phyloP scores from a whole-genome alignment of 768 basidiomycete genomes.

The Serpula lacrymans region DNA sequence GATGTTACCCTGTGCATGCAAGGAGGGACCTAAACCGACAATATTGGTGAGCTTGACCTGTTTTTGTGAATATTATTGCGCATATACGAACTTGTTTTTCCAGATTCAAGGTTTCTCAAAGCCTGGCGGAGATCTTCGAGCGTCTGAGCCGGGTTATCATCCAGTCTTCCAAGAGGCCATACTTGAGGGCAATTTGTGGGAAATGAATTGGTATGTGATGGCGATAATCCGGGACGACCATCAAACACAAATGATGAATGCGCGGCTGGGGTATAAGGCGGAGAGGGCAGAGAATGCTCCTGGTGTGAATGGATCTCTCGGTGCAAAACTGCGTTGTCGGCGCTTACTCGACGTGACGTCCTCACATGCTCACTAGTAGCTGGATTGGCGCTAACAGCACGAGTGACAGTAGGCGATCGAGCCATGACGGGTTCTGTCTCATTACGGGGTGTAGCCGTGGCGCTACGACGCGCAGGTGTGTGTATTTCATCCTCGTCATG shows the following conservation, averaged over 20 bases:
- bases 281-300: slow-evolving; percentile 22
- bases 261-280: slow-evolving; percentile 29
- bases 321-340: slow-evolving; percentile 7
- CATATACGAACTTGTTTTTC: slow-evolving; percentile 6
- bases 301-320: slow-evolving; percentile 24
- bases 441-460: neutral
- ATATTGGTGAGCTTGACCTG: no score
- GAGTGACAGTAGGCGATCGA: neutral
- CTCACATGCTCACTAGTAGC: slow-evolving; percentile 1
- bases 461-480: neutral
- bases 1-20: no score
- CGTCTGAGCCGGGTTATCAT: slow-evolving; percentile 11
- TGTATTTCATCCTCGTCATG: slow-evolving; percentile 6
- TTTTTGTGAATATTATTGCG: no score
- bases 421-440: neutral
- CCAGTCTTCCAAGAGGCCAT: no score
- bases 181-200: no score
- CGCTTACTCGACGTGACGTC: slow-evolving; percentile 6
- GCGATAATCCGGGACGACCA: no score
- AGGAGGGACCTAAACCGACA: no score
- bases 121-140: slow-evolving; percentile 20
- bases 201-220: slow-evolving; percentile 15
- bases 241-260: no score
- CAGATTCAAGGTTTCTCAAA: slow-evolving; percentile 9
- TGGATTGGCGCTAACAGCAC: slow-evolving; percentile 11